These are phyloP conservation scores for Cadophora malorum DNA, from an alignment of 2,329 filamentous ascomycete species.

Conservation along the genomic window DNA sequence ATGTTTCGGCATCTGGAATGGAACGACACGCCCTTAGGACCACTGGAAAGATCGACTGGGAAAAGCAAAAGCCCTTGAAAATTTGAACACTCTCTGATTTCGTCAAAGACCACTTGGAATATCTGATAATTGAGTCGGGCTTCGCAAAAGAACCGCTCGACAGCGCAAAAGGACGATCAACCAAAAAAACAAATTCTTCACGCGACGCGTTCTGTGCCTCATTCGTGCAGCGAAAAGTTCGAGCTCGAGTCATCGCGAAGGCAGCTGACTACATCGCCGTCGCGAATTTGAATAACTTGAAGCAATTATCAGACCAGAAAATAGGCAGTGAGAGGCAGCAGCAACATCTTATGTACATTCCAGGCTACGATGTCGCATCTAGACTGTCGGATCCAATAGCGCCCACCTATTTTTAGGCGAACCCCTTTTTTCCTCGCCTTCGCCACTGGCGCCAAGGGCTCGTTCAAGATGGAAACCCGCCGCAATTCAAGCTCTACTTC, in stretches of 20 bases:
- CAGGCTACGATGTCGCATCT: neutral
- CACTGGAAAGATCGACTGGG: too few species aligned
- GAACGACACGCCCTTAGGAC: too few species aligned
- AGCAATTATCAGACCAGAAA: neutral
- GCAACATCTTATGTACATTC: neutral
- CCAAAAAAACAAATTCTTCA: too few species aligned
- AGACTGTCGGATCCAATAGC: conserved; percentile 9
- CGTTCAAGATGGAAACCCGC: neutral
- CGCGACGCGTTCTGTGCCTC: too few species aligned
- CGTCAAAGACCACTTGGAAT: too few species aligned
- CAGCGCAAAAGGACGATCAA: too few species aligned
- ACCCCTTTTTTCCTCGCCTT: conserved; percentile 3
- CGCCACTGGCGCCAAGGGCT: neutral
- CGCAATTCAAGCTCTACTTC: conserved; percentile 12
- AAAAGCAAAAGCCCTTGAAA: too few species aligned
- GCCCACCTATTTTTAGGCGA: conserved; percentile 20
- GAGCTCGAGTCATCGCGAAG: conserved; percentile 9
- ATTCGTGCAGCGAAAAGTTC: too few species aligned
- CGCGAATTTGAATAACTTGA: neutral
- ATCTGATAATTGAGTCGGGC: too few species aligned
- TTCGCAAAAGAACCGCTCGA: too few species aligned
- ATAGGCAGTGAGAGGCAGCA: neutral
- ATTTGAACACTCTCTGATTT: too few species aligned
- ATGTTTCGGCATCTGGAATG: too few species aligned
- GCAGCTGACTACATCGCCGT: neutral